Evolutionary conservation across 2,329 filamentous ascomycete species (phyloP).

Genomic region (Cadophora malorum): DNA sequence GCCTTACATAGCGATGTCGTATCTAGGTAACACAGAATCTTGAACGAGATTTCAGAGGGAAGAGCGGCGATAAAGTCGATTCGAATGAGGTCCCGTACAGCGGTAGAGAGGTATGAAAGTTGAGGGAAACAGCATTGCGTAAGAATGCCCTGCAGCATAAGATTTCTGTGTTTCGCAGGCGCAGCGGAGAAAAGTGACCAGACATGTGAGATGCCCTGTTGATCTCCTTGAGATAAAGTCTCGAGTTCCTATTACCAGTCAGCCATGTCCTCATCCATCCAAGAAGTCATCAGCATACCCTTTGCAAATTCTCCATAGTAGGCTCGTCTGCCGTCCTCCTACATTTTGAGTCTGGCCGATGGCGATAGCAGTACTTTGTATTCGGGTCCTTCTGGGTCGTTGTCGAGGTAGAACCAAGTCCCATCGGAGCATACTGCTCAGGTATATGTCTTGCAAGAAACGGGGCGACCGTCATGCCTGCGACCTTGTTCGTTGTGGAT

Average conservation of each 20-base stretch:
- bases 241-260: slow-evolving; percentile 71
- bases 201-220: slow-evolving; percentile 94
- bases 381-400: slow-evolving; percentile 64
- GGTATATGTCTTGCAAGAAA: slow-evolving; percentile 93
- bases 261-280: slow-evolving; percentile 17
- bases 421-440: slow-evolving; percentile 81
- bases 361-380: slow-evolving; percentile 94
- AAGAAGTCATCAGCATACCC: slow-evolving; percentile 58
- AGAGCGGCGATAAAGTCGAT: slow-evolving; percentile 95
- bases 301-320: slow-evolving; percentile 94
- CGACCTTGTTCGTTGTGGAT: slow-evolving; percentile 41
- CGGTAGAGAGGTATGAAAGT: slow-evolving; percentile 87
- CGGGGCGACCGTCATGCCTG: slow-evolving; percentile 54
- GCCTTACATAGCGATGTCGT: slow-evolving; percentile 95
- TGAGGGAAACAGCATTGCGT: slow-evolving; percentile 98
- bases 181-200: slow-evolving; percentile 98
- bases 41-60: slow-evolving; percentile 89
- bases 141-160: slow-evolving; percentile 96
- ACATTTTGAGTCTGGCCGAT: slow-evolving; percentile 93
- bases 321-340: slow-evolving; percentile 90
- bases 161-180: slow-evolving; percentile 88
- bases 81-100: slow-evolving; percentile 92
- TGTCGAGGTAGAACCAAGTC: slow-evolving; percentile 50
- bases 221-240: slow-evolving; percentile 80
- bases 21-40: slow-evolving; percentile 91